phyloP scores from a whole-genome alignment of 176 grass and related monocot genomes.

The Zizania latifolia region DNA sequence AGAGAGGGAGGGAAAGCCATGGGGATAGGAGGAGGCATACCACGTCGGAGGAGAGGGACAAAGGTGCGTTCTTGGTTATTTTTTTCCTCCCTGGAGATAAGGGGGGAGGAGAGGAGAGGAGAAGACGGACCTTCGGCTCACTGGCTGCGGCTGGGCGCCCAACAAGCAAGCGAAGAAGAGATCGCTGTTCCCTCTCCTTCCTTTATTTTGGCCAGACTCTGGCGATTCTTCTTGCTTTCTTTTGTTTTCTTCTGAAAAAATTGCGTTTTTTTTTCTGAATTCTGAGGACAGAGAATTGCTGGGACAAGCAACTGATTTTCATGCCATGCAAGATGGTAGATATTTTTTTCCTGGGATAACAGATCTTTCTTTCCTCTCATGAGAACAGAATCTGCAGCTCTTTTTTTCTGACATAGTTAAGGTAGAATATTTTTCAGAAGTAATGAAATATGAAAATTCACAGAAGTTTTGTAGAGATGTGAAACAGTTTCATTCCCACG shows the following conservation, averaged over 20 bases:
- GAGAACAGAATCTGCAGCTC: neutral
- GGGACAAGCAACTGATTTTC: neutral
- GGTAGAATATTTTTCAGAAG: neutral
- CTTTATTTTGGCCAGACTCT: slow-evolving; percentile 4
- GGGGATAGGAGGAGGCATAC: neutral
- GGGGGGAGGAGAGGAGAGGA: neutral
- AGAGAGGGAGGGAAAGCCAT: neutral
- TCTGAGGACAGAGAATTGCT: slow-evolving; percentile 15
- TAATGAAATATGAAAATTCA: too few species aligned
- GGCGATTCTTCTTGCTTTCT: slow-evolving; percentile 3
- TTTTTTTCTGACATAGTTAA: neutral
- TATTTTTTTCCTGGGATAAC: slow-evolving; percentile 3
- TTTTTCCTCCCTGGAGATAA: slow-evolving; percentile 30
- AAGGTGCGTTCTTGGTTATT: neutral
- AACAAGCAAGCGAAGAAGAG: slow-evolving; percentile 10
- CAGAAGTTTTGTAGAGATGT: too few species aligned
- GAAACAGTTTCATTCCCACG: too few species aligned
- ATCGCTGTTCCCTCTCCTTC: neutral
- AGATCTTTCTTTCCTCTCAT: neutral
- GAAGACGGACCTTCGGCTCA: neutral
- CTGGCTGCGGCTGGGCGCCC: neutral
- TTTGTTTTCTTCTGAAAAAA: neutral
- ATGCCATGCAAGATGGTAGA: neutral
- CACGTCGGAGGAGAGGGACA: slow-evolving; percentile 19
- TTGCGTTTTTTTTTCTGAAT: neutral